Base-by-base conservation (phyloP, 1,284 basidiomycete genomes). In the Cerrena zonata region DNA sequence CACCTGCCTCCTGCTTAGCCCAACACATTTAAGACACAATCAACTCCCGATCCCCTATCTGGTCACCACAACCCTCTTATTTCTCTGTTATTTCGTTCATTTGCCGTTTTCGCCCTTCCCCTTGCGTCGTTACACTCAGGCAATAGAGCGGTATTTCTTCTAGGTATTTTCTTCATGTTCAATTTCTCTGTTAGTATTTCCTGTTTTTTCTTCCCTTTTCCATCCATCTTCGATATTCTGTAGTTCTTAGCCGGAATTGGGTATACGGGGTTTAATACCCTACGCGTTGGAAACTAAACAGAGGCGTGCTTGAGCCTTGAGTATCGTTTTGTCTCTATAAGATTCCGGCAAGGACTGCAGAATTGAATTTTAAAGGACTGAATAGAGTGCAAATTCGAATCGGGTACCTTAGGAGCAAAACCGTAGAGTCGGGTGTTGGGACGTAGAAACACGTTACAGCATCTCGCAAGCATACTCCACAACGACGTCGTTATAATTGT, bases 11-110 rank as follows among this genome's bases (percentile, higher is more conserved):
- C 30, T 34, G 30, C 30, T 34, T 34, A 34, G 30, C 30, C n/a
- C 30, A 34, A 34, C 30, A 57, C 59, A 59, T 62, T 61, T 58
- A 22, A 50, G 49, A 45, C 58, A 59, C 58, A 59, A 58, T 55
- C 52, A 54, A 56, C 54, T 57, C 56, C 49, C 54, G 55, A 26
- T 56, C 54, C 52, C 56, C 52, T 57, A 53, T 55, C 57, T 58
- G 45, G 52, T 53, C 52, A 40, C 49, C 54, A 41, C 30, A 47
- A 19, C 23, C 45, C 49, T 55, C 49, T 49, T 40, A 50, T 24
- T 49, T 48, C 53, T 38, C 36, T 52, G 25, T 47, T 21, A 38
- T 41, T 40, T 34, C 45, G 48, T 47, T 41, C 30, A 44, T 48
- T 41, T 43, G 49, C 38, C 44, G 21, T 25, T 24, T 37, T 43